These are phyloP conservation scores for Colletotrichum caudatum DNA, from an alignment of 2,329 filamentous ascomycete genomes.

Conservation along the genomic window DNA sequence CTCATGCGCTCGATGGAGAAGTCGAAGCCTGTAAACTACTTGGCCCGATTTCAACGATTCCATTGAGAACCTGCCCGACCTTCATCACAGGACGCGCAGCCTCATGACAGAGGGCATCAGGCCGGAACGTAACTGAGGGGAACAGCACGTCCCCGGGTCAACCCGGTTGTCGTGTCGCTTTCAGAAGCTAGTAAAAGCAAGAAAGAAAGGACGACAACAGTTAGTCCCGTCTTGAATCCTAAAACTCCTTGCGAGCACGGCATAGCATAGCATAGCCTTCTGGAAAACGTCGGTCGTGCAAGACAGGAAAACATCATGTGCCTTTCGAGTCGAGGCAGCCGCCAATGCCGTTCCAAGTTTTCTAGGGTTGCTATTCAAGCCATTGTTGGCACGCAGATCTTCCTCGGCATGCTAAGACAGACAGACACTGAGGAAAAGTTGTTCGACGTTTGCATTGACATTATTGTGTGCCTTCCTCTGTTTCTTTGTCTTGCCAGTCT, in stretches of 20 bases:
- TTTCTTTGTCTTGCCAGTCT: neutral
- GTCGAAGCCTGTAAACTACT: neutral
- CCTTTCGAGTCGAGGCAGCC: slow-evolving; percentile 10
- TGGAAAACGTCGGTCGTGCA: neutral
- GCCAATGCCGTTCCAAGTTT: slow-evolving; percentile 6
- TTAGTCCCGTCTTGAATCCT: slow-evolving; percentile 29
- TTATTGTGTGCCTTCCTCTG: neutral
- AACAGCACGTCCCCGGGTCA: neutral
- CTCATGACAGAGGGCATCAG: slow-evolving; percentile 6
- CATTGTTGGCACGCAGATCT: slow-evolving; percentile 22
- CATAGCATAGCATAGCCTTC: neutral
- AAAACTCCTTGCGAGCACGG: slow-evolving; percentile 1
- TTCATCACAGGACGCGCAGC: neutral
- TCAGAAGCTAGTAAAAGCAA: neutral
- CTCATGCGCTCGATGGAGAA: slow-evolving; percentile 18
- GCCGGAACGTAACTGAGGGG: slow-evolving; percentile 19
- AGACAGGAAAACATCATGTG: neutral
- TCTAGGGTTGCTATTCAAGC: neutral
- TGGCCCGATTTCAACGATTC: neutral
- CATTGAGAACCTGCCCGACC: neutral
- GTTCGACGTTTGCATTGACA: neutral
- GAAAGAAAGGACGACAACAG: slow-evolving; percentile 10
- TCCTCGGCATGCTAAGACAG: slow-evolving; percentile 5
- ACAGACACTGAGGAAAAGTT: neutral
- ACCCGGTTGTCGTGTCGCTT: neutral